Evolutionary conservation across 2,329 filamentous ascomycete genomes (phyloP).

Genomic region (Talaromyces piceae): DNA sequence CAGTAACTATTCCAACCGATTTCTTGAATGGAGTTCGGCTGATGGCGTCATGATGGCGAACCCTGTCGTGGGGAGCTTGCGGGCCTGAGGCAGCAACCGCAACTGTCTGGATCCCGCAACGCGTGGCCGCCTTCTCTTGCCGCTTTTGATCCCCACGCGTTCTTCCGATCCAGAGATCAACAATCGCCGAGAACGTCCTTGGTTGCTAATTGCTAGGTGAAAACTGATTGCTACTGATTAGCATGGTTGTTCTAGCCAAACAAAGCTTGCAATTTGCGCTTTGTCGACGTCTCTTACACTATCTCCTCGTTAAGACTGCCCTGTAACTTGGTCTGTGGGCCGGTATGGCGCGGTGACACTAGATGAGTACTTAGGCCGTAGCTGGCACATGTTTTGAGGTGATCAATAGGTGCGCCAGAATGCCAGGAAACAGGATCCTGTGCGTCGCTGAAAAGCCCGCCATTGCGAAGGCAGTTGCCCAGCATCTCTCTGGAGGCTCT

Average conservation of each 20-base stretch:
- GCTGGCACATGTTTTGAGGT: not conserved
- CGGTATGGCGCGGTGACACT: not conserved
- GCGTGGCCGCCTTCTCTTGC: not conserved
- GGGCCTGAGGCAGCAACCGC: not conserved
- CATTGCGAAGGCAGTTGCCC: conserved; percentile 88
- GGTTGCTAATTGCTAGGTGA: too few relatives aligned
- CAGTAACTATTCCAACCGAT: not conserved
- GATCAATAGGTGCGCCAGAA: not conserved
- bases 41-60: not conserved
- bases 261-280: too few relatives aligned
- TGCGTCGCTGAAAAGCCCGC: conserved; percentile 86
- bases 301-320: not conserved
- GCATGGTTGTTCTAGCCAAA: too few relatives aligned
- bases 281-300: not conserved
- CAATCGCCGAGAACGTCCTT: not conserved
- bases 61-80: not conserved
- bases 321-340: not conserved
- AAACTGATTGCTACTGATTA: too few relatives aligned
- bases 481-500: conserved; percentile 73
- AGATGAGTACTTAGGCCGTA: too few relatives aligned
- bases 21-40: not conserved
- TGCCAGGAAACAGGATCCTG: conserved; percentile 46
- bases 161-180: not conserved
- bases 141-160: not conserved
- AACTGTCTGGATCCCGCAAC: not conserved